These are phyloP conservation scores for Phtheirospermum japonicum DNA, from an alignment of 257 asterid species.

Conservation along the genomic window DNA sequence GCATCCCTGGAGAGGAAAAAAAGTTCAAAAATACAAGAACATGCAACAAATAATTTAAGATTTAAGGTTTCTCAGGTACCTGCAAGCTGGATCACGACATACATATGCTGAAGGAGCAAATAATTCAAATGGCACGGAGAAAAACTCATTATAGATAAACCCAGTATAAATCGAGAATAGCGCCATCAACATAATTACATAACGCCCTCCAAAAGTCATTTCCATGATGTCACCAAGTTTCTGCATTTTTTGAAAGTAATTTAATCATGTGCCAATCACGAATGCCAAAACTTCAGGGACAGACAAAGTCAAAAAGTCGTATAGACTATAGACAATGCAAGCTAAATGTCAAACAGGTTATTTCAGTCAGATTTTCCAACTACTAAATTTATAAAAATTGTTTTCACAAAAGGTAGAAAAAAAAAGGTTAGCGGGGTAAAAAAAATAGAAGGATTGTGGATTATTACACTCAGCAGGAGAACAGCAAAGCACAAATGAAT, in stretches of 20 bases:
- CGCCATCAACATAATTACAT: slow-evolving; percentile 90
- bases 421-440: slow-evolving; percentile 7
- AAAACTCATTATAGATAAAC: slow-evolving; percentile 88
- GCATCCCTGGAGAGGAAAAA: slow-evolving; percentile 65
- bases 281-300: slow-evolving; percentile 12
- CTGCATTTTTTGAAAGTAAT: slow-evolving; percentile 48
- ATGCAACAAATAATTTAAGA: slow-evolving; percentile 25
- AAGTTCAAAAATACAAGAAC: slow-evolving; percentile 25
- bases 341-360: slow-evolving; percentile 6
- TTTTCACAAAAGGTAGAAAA: not conserved
- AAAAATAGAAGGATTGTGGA: not conserved
- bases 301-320: slow-evolving; percentile 11
- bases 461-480: slow-evolving; percentile 19
- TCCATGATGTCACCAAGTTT: slow-evolving; percentile 99
- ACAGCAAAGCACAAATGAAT: slow-evolving; percentile 20
- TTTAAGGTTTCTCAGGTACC: slow-evolving; percentile 47
- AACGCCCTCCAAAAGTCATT: slow-evolving; percentile 97
- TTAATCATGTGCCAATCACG: slow-evolving; percentile 20
- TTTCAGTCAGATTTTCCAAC: slow-evolving; percentile 10
- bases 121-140: slow-evolving; percentile 85
- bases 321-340: slow-evolving; percentile 6
- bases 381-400: not conserved
- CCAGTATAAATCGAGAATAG: slow-evolving; percentile 96
- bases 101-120: slow-evolving; percentile 85
- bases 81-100: slow-evolving; percentile 88